Base-by-base conservation (phyloP, 495 filamentous ascomycete species). In the Neurospora pannonica region DNA sequence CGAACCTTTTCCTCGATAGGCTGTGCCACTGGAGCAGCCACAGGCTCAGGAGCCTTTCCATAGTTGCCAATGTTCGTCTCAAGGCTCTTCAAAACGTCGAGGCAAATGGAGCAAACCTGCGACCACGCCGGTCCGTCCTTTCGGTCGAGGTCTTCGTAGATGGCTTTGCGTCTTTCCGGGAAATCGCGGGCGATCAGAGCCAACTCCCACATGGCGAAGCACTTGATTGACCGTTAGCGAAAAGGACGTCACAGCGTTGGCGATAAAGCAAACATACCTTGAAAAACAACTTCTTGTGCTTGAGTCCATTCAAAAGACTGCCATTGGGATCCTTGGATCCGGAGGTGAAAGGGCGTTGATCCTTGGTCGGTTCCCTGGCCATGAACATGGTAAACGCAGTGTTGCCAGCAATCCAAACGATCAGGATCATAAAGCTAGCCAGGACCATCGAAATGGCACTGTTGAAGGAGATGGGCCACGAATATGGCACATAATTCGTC, bases 141-240 rank as follows among this genome's bases (percentile, higher is more conserved):
- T 74, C 96, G 93, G 74, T 97, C 93, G 71, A 98, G 91, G 76
- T 98, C 97, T 72, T 90, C 90, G 83, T 93, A 98, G 71, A 99
- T 94, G 24, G 88, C 87, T 79, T 92, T 93, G 31, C 96, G 89
- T 38, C 97, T 89, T 10, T 88, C 88, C 11, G 89, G 84, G 74
- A 89, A 93, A 39, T 89, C 88, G 71, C 91, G 86, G 70, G 93
- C 90, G 75, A 98, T 97, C 73, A 91, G 87, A 38, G 88, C 87
- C 24, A 98, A 86, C 80, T 99, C 96, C 92, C 94, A 97, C 84
- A 97, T 93, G 34, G 96, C 95, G 80, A 95, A 95, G 5, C 89
- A 84, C 84, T 93, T 84, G 13, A 3, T 17, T 67, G 70, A 37
- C 7, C 17, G 72, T 84, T 76, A 84, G 80, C 75, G 36, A 70